These are phyloP conservation scores for Copromyces sp. DNA, from an alignment of 495 filamentous ascomycete genomes.

Conservation along the genomic window DNA sequence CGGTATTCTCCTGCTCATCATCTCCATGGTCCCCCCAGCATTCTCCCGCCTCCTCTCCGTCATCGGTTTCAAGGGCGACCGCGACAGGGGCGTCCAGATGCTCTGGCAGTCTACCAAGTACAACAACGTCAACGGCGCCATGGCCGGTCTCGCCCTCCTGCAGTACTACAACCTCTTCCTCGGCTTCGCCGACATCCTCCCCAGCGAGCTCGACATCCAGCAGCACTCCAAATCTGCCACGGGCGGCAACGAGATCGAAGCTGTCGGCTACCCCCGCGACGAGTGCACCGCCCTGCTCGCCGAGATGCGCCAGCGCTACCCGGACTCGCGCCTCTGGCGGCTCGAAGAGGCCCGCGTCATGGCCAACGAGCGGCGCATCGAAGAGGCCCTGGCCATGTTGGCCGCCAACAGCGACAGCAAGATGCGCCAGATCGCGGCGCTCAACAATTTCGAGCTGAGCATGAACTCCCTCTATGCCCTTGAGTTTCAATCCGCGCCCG, in stretches of 20 bases:
- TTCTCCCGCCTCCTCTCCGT: slow-evolving; percentile 76
- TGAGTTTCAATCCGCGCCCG: slow-evolving; percentile 57
- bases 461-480: slow-evolving; percentile 72
- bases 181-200: slow-evolving; percentile 80
- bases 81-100: slow-evolving; percentile 70
- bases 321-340: slow-evolving; percentile 76
- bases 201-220: slow-evolving; percentile 44
- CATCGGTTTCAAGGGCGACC: slow-evolving; percentile 87
- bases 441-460: slow-evolving; percentile 76
- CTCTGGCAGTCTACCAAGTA: slow-evolving; percentile 89
- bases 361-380: slow-evolving; percentile 54
- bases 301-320: slow-evolving; percentile 67
- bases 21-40: slow-evolving; percentile 84
- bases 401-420: slow-evolving; percentile 47
- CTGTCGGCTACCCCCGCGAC: slow-evolving; percentile 59
- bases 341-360: slow-evolving; percentile 82
- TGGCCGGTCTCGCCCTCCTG: slow-evolving; percentile 71
- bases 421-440: slow-evolving; percentile 73
- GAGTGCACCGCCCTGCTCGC: slow-evolving; percentile 57
- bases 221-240: slow-evolving; percentile 24
- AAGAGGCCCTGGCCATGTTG: slow-evolving; percentile 57
- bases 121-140: slow-evolving; percentile 81
- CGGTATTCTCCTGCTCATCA: slow-evolving; percentile 70
- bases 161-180: slow-evolving; percentile 82
- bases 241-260: slow-evolving; percentile 27